Base-by-base conservation (phyloP, 257 asterid species). In the Plantago major region DNA sequence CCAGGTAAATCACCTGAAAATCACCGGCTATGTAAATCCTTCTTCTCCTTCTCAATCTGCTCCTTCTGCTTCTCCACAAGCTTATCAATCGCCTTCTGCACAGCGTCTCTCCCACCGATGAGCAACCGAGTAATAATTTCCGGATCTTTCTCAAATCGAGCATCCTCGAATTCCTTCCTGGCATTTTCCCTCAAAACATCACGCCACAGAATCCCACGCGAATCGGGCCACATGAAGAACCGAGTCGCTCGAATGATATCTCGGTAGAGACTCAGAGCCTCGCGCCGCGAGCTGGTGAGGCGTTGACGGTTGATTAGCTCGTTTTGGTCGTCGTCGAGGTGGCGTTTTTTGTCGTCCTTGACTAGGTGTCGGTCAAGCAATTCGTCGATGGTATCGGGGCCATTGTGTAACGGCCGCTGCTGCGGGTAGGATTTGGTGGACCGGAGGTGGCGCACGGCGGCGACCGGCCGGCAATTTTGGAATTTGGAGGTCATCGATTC, bases 351-450 rank as follows among this genome's bases (percentile, higher is more conserved):
- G 26, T 73, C 84, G 46, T 65, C 62, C 71, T 89, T 87, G 6
- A 70, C 88, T 4, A 89, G 52, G 72, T 92, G 99, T 52, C 97
- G 74, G 7, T 89, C 99, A 46, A 92, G 66, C 59, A 92, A 85
- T 73, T 93, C 99, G 62, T 89, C 99, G 45, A 93, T 63, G 1
- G 97, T 89, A 61, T 87, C 99, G 10, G 97, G 97, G 0, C 99
- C 99, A 46, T 81, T 46, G 81, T 93, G 97, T 46, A 89, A 65
- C 33, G 69, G 30, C 40, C 81, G 77, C 64, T 77, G 55, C 40
- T 46, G 50, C 19, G 56, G 68, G 33, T 46, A 43, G 55, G 40
- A 7, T 4, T 33, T 33, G 40, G 40, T 33, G 40, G 40, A 7
- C 8, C 37, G 37, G 62, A 58, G 65, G 60, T 17, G 79, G 57